Evolutionary conservation across 2,329 filamentous ascomycete genomes (phyloP), one percentile per base, ranked within the genome.

Genomic region (Metarhizium guizhouense): DNA sequence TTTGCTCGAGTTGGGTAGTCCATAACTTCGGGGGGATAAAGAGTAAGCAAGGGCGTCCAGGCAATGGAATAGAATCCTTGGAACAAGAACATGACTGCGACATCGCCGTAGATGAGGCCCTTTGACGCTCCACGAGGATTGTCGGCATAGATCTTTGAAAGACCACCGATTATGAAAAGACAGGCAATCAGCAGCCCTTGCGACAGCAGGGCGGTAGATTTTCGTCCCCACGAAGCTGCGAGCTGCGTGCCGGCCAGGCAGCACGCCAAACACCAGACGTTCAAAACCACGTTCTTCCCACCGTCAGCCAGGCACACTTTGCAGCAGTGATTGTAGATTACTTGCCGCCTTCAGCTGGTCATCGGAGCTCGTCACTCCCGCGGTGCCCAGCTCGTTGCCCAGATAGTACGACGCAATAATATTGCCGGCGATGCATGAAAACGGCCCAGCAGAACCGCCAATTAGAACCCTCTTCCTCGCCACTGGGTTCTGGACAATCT

Each of bases 381-480:
- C 76, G 14, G 69, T 74, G 54, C 70, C 65, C 0, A 80, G 69
- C 61, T 75, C 72, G 1, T 63, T 58, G 2, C 73, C 72, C 4
- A 76, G 58, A 64, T 68, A 68, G 60, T 74, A 75, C 57, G 68
- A 72, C 1, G 68, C 69, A 52, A 76, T 72, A 48, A 72, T 68
- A 45, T 73, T 75, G 1, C 73, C 59, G 0, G 59, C 57, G 30
- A 61, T 59, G 45, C 60, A 61, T 32, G 58, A 60, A 36, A 59
- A 61, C 34, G 57, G 58, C 8, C 48, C 40, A 16, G 54, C 54
- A 18, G 74, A 75, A 49, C 74, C 64, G n/a, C 76, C 65, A 29
- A 81, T 67, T 51, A 72, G 63, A 40, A 81, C 66, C 49, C 78
- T 69, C 58, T 77, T 74, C 51, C 76, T 71, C 61, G 80, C 78